Percentiles rank a stretch among this genome's conserved stretches.
These are phyloP conservation scores for Setaria italica DNA, from an alignment of 202 grass and related monocot species.

Conservation along the genomic window DNA sequence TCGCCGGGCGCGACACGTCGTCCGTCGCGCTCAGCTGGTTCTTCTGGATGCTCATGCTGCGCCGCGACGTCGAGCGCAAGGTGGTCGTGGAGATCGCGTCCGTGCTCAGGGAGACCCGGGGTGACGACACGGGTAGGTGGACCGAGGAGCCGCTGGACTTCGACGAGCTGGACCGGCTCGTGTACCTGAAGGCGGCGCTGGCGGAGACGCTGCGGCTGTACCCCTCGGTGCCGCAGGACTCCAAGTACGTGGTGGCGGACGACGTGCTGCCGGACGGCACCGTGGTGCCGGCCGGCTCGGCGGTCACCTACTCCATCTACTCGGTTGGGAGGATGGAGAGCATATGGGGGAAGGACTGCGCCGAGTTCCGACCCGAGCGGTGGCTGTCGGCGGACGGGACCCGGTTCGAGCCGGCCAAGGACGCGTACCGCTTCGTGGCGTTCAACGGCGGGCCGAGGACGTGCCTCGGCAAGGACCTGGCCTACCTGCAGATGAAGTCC, in stretches of 20 bases:
- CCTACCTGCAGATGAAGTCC: slow-evolving; percentile 97
- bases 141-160: slow-evolving; percentile 69
- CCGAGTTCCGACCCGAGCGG: slow-evolving; percentile 81
- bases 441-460: slow-evolving; percentile 95
- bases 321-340: slow-evolving; percentile 86
- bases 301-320: slow-evolving; percentile 98
- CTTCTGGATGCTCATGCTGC: slow-evolving; percentile 83
- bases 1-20: slow-evolving; percentile 91
- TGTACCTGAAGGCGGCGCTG: slow-evolving; percentile 83
- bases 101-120: slow-evolving; percentile 73
- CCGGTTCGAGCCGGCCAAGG: slow-evolving; percentile 74
- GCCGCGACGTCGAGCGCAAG: slow-evolving; percentile 71
- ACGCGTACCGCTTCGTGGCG: slow-evolving; percentile 86
- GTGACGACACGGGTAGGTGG: slow-evolving; percentile 65
- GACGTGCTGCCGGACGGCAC: slow-evolving; percentile 92
- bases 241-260: slow-evolving; percentile 88
- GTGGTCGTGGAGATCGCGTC: slow-evolving; percentile 71
- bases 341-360: slow-evolving; percentile 92
- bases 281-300: slow-evolving; percentile 72
- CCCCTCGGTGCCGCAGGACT: slow-evolving; percentile 92
- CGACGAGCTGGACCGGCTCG: slow-evolving; percentile 86
- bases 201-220: slow-evolving; percentile 87
- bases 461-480: slow-evolving; percentile 94
- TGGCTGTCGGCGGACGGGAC: slow-evolving; percentile 77
- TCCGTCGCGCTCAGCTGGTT: slow-evolving; percentile 98